Evolutionary conservation across 805 yeast species (phyloP), one percentile per base, ranked within the genome.

Genomic region (Schwanniomyces occidentalis): DNA sequence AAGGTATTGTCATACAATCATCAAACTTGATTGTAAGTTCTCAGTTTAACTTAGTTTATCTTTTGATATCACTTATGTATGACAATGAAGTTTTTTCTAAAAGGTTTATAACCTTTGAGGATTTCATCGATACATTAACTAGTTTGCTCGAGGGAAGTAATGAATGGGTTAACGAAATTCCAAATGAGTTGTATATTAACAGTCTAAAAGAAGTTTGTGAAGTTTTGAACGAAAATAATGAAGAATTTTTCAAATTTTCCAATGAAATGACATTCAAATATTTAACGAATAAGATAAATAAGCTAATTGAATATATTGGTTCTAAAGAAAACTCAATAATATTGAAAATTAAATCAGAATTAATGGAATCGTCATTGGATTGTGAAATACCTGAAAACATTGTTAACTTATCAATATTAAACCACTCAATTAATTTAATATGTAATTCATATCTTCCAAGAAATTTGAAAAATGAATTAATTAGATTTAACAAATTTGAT

Each of bases 401-500:
- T 1, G 45, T 69, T n/a, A 41, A 51, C 3, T 48, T 64, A 2
- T 59, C 70, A 12, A 56, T 65, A 13, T 51, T 58, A 10, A 64
- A 63, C 35, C 56, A 69, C 34, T 54, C 82, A 5, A 56, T 80
- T 3, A 70, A 73, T 17, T 53, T 80, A 18, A 40, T 80, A 5
- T 69, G 76, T 34, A 59, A 51, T 3, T 69, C 76, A 3, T 70
- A 68, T 41, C 56, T 75, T 2, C 52, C 55, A 13, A 34, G 44
- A 3, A 42, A 38, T n/a, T 51, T 69, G 26, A 54, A 58, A 30
- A 35, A 43, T 0, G 42, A 49, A 24, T 49, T 65, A 8, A 16
- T 42, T 3, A 32, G 40, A 5, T 21, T 32, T 5, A 49, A 24
- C n/a, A 21, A 37, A 3, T 35, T 49, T 30, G 54, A 62, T 26